phyloP scores from a whole-genome alignment of 2,329 filamentous ascomycete species.

The Paecilomyces fulvus region DNA sequence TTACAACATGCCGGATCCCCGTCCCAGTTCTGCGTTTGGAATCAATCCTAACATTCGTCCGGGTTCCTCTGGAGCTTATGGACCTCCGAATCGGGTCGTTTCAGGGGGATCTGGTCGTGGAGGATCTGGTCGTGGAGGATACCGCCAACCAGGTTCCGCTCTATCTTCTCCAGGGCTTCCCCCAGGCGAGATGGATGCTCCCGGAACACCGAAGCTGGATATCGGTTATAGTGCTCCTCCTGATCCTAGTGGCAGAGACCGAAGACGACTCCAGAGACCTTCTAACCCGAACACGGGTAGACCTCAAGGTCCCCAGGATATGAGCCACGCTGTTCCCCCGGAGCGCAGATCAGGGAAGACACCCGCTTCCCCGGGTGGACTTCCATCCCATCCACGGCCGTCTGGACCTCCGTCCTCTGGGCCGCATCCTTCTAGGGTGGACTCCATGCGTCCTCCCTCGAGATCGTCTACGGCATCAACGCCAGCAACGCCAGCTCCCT shows the following conservation, averaged over 20 bases:
- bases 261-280: conserved; percentile 35
- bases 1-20: conserved; percentile 29
- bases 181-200: conserved; percentile 14
- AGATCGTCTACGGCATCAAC: conserved; percentile 34
- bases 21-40: conserved; percentile 39
- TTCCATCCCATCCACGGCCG: conserved; percentile 17
- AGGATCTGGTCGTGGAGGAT: conserved; percentile 25
- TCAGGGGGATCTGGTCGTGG: conserved; percentile 25
- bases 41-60: conserved; percentile 41
- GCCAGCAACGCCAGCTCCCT: conserved; percentile 29
- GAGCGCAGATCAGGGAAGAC: conserved; percentile 25
- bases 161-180: conserved; percentile 20
- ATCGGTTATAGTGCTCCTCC: conserved; percentile 41
- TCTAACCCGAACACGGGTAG: conserved; percentile 12
- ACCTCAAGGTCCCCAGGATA: conserved; percentile 3
- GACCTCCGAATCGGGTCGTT: conserved; percentile 18
- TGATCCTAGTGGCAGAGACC: conserved; percentile 28
- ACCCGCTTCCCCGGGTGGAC: conserved; percentile 18
- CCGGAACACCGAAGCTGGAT: conserved; percentile 31
- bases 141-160: conserved; percentile 25
- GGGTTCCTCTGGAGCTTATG: conserved; percentile 27
- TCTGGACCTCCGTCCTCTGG: conserved; percentile 21
- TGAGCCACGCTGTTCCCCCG: conserved; percentile 14
- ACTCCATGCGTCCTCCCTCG: conserved; percentile 23
- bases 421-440: conserved; percentile 24